Conservation (phyloP, 2,329 filamentous ascomycete species). For the Gnomoniopsis smithogilvyi region DNA sequence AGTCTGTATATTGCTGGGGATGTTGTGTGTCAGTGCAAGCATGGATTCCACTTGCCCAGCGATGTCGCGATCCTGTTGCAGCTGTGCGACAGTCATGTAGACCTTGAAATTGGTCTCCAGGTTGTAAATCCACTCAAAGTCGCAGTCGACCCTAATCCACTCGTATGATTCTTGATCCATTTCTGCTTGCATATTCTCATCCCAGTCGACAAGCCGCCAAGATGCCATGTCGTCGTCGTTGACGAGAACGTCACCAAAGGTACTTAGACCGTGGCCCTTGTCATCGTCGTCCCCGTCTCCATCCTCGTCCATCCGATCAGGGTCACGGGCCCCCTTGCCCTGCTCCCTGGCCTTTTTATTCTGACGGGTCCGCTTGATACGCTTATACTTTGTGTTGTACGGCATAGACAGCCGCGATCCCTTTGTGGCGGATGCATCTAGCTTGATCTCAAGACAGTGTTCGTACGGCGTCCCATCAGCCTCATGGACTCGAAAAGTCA, state of each 20-base stretch:
- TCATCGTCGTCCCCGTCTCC: slow-evolving; percentile 71
- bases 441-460: slow-evolving; percentile 93
- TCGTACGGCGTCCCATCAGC: slow-evolving; percentile 98
- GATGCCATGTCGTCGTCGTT: slow-evolving; percentile 74
- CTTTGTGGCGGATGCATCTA: slow-evolving; percentile 65
- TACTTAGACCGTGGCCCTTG: slow-evolving; percentile 64
- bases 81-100: slow-evolving; percentile 97
- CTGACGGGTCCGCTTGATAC: slow-evolving; percentile 77
- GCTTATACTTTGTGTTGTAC: slow-evolving; percentile 99
- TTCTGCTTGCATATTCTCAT: slow-evolving; percentile 77
- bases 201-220: slow-evolving; percentile 89
- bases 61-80: slow-evolving; percentile 95
- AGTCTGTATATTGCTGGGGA: slow-evolving; percentile 76
- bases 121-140: slow-evolving; percentile 95
- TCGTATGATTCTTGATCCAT: slow-evolving; percentile 98
- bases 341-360: slow-evolving; percentile 69
- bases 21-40: slow-evolving; percentile 65
- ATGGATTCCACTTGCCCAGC: slow-evolving; percentile 80
- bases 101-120: slow-evolving; percentile 79
- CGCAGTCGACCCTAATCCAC: slow-evolving; percentile 96
- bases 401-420: slow-evolving; percentile 83
- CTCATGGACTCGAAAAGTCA: slow-evolving; percentile 97
- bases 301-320: slow-evolving; percentile 49
- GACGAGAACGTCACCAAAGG: slow-evolving; percentile 86
- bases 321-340: slow-evolving; percentile 49